These are phyloP conservation scores for Mycena sp. DNA, from an alignment of 1,284 basidiomycete species.

Conservation along the genomic window DNA sequence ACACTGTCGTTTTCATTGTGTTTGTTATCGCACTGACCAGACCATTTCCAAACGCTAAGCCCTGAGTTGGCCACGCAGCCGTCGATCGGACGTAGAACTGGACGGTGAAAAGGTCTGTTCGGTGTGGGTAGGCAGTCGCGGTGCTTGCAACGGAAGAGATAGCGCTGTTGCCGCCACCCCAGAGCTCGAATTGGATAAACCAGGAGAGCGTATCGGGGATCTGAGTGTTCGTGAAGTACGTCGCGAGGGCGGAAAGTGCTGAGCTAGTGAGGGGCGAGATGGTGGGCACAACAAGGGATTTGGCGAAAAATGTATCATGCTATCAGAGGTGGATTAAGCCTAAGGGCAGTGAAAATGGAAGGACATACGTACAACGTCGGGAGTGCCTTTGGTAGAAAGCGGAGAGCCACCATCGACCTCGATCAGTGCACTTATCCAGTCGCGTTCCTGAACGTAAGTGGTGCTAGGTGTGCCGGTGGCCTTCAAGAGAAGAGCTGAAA, in stretches of 20 bases:
- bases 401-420: slow-evolving; percentile 7
- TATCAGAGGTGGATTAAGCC: not conserved
- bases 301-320: slow-evolving; percentile 41
- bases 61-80: not conserved
- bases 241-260: slow-evolving; percentile 18
- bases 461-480: not conserved
- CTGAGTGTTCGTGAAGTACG: slow-evolving; percentile 9
- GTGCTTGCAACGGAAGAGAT: slow-evolving; percentile 23
- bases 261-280: not conserved
- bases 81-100: slow-evolving; percentile 30
- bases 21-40: slow-evolving; percentile 6
- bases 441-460: slow-evolving; percentile 9
- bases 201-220: slow-evolving; percentile 15
- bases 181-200: slow-evolving; percentile 34
- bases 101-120: slow-evolving; percentile 28
- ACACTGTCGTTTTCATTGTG: not conserved
- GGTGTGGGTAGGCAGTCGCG: slow-evolving; percentile 29
- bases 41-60: too few relatives aligned
- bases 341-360: not conserved
- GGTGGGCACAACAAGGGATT: slow-evolving; percentile 28
- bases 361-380: slow-evolving; percentile 2
- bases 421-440: slow-evolving; percentile 14
- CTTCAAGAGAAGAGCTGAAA: not conserved
- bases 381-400: not conserved
- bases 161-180: slow-evolving; percentile 30